These are phyloP conservation scores for Lathyrus oleraceus DNA, from an alignment of 306 rosid species.

Conservation along the genomic window DNA sequence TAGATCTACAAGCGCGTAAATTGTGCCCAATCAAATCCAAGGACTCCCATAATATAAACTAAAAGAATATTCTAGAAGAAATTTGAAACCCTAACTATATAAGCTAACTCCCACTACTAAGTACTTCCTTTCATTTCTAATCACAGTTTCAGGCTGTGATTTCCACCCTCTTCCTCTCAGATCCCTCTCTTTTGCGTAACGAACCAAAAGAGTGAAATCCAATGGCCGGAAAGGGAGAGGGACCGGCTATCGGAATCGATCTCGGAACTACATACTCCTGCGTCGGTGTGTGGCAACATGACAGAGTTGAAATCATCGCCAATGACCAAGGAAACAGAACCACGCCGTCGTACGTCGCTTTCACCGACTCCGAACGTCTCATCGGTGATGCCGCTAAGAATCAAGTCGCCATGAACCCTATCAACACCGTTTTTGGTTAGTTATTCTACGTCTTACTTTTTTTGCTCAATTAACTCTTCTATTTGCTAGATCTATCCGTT, in stretches of 20 bases:
- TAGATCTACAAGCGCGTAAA: conserved; percentile 1
- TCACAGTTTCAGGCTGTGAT: conserved; percentile 9
- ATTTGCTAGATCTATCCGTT: neutral
- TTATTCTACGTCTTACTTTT: neutral
- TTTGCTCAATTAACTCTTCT: neutral
- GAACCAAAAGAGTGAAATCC: too few relatives aligned
- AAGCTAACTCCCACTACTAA: neutral
- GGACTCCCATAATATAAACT: neutral
- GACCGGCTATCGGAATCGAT: conserved; percentile 81
- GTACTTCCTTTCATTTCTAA: neutral
- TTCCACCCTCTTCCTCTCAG: neutral
- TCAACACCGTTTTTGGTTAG: conserved; percentile 75
- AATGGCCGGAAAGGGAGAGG: conserved; percentile 73
- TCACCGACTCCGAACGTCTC: conserved; percentile 57
- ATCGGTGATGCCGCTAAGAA: conserved; percentile 76
- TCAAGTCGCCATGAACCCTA: conserved; percentile 81
- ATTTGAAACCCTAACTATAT: conserved; percentile 43
- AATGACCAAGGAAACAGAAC: conserved; percentile 77
- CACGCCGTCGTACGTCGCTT: conserved; percentile 70
- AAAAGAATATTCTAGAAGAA: conserved; percentile 58
- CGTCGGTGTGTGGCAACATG: conserved; percentile 77
- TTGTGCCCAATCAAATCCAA: neutral
- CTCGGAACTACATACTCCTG: conserved; percentile 72
- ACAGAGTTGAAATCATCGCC: conserved; percentile 69
- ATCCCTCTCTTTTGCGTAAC: neutral